phyloP scores from a whole-genome alignment of 2,329 filamentous ascomycete species.

The Aspergillus terreus region DNA sequence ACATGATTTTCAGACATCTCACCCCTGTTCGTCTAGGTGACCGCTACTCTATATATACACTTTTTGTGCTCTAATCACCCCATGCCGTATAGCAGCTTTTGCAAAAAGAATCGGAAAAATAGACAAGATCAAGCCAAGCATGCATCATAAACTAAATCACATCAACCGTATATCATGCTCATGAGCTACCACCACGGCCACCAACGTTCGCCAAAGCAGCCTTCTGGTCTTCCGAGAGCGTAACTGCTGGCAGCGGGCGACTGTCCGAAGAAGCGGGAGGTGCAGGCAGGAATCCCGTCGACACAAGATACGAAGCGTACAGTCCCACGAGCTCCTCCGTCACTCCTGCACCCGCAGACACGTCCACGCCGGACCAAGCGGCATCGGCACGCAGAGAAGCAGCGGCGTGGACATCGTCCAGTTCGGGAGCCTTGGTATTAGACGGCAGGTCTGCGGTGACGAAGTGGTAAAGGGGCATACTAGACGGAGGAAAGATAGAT shows the following conservation, averaged over 20 bases:
- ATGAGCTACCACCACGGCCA: conserved; percentile 44
- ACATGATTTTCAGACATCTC: no score
- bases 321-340: conserved; percentile 59
- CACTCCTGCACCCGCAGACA: conserved; percentile 55
- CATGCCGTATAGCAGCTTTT: not conserved
- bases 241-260: conserved; percentile 41
- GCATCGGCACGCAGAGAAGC: conserved; percentile 62
- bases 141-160: not conserved
- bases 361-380: conserved; percentile 55
- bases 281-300: conserved; percentile 58
- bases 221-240: conserved; percentile 46
- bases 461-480: conserved; percentile 70
- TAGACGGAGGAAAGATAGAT: conserved; percentile 12
- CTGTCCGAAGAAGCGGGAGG: conserved; percentile 20
- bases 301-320: conserved; percentile 62
- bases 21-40: not conserved
- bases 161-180: conserved; percentile 4
- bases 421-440: conserved; percentile 67
- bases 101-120: no score
- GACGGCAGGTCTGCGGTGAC: conserved; percentile 66
- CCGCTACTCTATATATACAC: not conserved
- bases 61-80: not conserved
- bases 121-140: not conserved
- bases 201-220: conserved; percentile 51
- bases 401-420: conserved; percentile 69